Evolutionary conservation across 2,329 filamentous ascomycete genomes (phyloP), one percentile per base, ranked within the genome.

Genomic region (Cercospora sp.): DNA sequence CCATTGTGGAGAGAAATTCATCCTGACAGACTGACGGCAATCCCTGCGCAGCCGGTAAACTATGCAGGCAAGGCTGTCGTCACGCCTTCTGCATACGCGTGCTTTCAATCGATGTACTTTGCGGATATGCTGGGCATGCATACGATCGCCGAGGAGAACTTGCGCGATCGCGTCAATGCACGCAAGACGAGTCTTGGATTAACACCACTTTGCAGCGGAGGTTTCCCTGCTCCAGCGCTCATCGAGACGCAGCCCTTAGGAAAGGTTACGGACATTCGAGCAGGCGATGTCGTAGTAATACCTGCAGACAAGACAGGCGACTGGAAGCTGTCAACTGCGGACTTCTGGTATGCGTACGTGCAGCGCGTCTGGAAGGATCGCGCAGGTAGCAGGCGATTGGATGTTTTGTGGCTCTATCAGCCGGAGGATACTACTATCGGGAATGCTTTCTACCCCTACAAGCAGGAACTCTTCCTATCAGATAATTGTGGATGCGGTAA

Each of bases 381-480:
- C 2, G 71, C 76, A 3, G 72, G 75, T 10, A 82, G 83, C 0
- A 71, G 53, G 69, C 16, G 78, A 77, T 87, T 93, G 10, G 84
- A 89, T 64, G 86, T 93, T 0, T 83, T 91, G 1, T 95, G 91
- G 91, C 81, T 95, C 0, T 94, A 94, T 72, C 83, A 86, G 2
- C 86, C 91, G 0, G 81, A 83, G 0, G 89, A 95, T 64, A 95
- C 92, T 0, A 86, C 89, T 0, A 91, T 93, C 53, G 86, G 84
- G 0, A 80, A 85, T 5, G 88, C 89, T 79, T 84, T 84, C 9
- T 96, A 94, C 72, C 89, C 90, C 0, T 89, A 87, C 78, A 69
- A 79, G 0, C 91, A 93, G 62, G 92, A 96, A 77, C 78, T 95
- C 0, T 95, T 95, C 69, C 79, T 94, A 0, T 92, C 89, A 0